These are phyloP conservation scores for Colletotrichum filicis DNA, from an alignment of 2,329 filamentous ascomycete genomes.

Conservation along the genomic window DNA sequence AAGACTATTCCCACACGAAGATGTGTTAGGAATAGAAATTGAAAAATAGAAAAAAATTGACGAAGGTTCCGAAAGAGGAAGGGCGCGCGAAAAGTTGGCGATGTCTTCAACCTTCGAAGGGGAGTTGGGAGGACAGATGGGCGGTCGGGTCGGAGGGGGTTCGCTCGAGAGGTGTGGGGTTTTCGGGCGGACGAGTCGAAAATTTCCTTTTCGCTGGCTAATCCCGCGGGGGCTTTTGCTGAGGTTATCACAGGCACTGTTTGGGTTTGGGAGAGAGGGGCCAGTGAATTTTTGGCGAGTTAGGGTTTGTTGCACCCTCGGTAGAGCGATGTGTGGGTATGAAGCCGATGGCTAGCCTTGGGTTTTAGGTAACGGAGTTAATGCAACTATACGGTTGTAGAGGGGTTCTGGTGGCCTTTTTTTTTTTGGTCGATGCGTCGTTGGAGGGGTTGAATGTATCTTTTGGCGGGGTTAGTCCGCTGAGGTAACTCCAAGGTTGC, in stretches of 20 bases:
- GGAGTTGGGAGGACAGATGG: slow-evolving; percentile 29
- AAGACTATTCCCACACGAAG: not conserved
- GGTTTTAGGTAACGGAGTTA: not conserved
- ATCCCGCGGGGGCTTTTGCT: slow-evolving; percentile 3
- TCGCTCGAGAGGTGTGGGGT: slow-evolving; percentile 17
- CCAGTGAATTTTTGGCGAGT: slow-evolving; percentile 42
- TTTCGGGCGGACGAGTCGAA: slow-evolving; percentile 11
- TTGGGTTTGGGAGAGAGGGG: not conserved
- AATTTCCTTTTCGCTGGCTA: slow-evolving; percentile 27
- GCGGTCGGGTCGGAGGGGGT: slow-evolving; percentile 14
- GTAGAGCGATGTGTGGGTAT: slow-evolving; percentile 7
- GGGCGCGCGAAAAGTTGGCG: not conserved
- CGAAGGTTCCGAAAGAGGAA: not conserved
- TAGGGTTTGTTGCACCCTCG: slow-evolving; percentile 40
- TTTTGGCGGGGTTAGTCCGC: slow-evolving; percentile 19
- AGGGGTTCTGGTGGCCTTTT: not conserved
- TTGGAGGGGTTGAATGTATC: not conserved
- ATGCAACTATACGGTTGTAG: slow-evolving; percentile 2
- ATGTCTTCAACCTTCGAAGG: slow-evolving; percentile 14
- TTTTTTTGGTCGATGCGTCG: not conserved
- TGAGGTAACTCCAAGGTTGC: slow-evolving; percentile 13
- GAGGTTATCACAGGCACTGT: slow-evolving; percentile 15
- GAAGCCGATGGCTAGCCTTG: not conserved
- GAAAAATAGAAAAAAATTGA: not conserved
- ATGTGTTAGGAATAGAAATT: not conserved